These are phyloP conservation scores for Chiua virens DNA, from an alignment of 768 basidiomycete species.

Conservation along the genomic window DNA sequence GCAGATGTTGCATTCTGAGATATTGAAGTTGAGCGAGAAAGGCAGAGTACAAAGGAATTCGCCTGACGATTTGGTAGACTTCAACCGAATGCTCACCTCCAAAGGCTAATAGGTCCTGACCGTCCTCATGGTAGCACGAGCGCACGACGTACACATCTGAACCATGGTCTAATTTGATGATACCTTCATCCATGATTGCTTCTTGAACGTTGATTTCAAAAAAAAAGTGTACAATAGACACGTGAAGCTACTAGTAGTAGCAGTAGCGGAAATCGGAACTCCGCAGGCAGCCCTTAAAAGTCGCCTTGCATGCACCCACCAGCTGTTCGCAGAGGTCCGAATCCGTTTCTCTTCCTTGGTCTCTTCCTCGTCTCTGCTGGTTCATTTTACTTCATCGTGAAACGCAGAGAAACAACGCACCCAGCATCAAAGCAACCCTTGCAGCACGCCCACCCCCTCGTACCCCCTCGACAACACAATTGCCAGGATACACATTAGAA, in stretches of 20 bases:
- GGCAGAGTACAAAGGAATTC: conserved; percentile 1
- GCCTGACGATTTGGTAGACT: conserved; percentile 61
- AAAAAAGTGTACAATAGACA: too few relatives aligned
- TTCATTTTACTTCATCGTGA: conserved; percentile 55
- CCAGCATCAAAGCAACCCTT: conserved; percentile 63
- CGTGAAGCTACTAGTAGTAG: too few relatives aligned
- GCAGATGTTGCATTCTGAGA: conserved; percentile 43
- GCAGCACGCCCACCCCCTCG: conserved; percentile 63
- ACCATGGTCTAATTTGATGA: conserved; percentile 58
- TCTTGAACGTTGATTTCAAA: too few relatives aligned
- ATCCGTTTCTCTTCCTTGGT: conserved; percentile 61
- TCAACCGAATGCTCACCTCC: conserved; percentile 74
- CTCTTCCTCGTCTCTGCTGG: conserved; percentile 57
- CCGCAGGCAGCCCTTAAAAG: too few relatives aligned
- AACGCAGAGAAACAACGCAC: conserved; percentile 52
- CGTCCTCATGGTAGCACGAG: conserved; percentile 64
- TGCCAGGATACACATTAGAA: conserved; percentile 20
- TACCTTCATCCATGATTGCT: conserved; percentile 40
- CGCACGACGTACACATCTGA: conserved; percentile 62
- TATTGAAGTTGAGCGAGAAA: conserved; percentile 8
- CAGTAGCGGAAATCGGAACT: too few relatives aligned
- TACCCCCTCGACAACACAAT: conserved; percentile 52
- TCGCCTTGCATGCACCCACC: conserved; percentile 14
- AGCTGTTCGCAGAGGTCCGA: conserved; percentile 44
- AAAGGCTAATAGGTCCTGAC: conserved; percentile 64